These are phyloP conservation scores for Durotheca rogersii DNA, from an alignment of 495 filamentous ascomycete genomes.

Conservation along the genomic window DNA sequence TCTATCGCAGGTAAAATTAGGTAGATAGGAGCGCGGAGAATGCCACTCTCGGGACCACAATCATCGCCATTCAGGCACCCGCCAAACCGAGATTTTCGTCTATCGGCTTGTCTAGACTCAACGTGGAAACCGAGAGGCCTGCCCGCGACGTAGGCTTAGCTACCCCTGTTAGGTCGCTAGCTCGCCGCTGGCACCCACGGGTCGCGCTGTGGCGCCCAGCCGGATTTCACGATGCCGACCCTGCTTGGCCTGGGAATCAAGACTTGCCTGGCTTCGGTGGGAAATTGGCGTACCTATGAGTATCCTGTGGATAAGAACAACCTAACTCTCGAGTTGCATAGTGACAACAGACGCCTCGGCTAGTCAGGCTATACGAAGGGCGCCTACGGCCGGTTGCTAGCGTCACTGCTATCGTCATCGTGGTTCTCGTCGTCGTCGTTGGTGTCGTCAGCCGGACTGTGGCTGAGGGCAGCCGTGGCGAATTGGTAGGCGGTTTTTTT, in stretches of 20 bases:
- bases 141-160: no score
- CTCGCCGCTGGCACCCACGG: no score
- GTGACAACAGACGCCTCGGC: neutral
- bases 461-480: conserved; percentile 23
- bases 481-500: conserved; percentile 8
- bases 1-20: no score
- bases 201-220: no score
- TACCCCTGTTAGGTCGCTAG: no score
- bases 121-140: no score
- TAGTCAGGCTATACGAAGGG: neutral
- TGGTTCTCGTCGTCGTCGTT: neutral
- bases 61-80: conserved; percentile 3
- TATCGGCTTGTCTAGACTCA: neutral
- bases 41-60: conserved; percentile 2
- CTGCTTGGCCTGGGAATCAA: no score
- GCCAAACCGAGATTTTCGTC: neutral
- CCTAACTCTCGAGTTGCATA: no score
- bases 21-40: conserved; percentile 15
- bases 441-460: conserved; percentile 27
- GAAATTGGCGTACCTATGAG: no score
- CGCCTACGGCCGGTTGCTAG: no score
- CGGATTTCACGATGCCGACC: no score
- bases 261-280: no score
- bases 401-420: conserved; percentile 2
- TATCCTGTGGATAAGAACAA: conserved; percentile 18